A percentile compares a stretch with the other conserved stretches of the same genome.
These are phyloP conservation scores for Xylaria curta DNA, from an alignment of 495 filamentous ascomycete species.

Conservation along the genomic window DNA sequence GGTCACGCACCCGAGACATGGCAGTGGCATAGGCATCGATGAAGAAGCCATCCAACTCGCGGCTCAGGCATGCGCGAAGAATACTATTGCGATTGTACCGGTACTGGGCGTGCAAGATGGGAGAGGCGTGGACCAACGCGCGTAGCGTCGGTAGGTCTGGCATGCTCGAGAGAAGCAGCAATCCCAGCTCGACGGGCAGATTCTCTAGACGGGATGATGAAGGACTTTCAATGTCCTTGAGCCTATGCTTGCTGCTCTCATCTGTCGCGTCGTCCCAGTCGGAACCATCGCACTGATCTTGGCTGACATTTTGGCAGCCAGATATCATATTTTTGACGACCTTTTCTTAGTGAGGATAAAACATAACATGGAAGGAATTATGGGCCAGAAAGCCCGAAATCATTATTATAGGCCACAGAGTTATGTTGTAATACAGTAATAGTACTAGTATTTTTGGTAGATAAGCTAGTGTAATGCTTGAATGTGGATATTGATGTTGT, in stretches of 20 bases:
- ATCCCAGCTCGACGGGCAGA: background rate
- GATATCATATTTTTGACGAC: background rate
- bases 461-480: too few relatives aligned
- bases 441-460: too few relatives aligned
- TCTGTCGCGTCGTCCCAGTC: background rate
- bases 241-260: background rate
- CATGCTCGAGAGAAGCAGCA: background rate
- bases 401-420: too few relatives aligned
- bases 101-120: background rate
- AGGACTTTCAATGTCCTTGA: background rate
- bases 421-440: too few relatives aligned
- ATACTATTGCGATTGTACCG: background rate
- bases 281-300: background rate
- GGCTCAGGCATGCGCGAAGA: slow-evolving; percentile 5
- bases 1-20: background rate
- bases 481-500: too few relatives aligned
- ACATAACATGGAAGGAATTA: background rate
- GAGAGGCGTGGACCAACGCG: slow-evolving; percentile 6
- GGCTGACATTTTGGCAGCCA: background rate
- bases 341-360: background rate
- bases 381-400: background rate
- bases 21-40: background rate
- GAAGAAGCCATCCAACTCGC: background rate
- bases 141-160: background rate
- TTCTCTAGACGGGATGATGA: background rate